Evolutionary conservation across 202 grass and related monocot species (phyloP), one percentile per base, ranked within the genome.

Genomic region (Digitaria exilis): DNA sequence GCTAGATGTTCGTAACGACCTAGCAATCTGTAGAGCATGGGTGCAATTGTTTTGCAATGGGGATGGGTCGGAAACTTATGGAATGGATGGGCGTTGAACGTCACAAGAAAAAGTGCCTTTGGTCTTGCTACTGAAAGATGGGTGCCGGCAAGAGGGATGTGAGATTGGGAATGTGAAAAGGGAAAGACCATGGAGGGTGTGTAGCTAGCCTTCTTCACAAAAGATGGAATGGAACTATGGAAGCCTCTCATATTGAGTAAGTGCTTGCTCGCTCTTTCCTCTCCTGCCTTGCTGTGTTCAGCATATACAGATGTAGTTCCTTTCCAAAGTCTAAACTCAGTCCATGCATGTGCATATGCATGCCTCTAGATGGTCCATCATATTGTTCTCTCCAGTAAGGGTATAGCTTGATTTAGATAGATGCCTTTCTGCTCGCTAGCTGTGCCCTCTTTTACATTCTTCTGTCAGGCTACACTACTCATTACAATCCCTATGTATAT

Each of bases 1-100:
- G 46, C 15, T 85, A 73, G 46, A 42, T 39, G 22, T 16, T 44
- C 49, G 55, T 60, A 78, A 78, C 88, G 30, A 73, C 70, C 70
- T 83, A 75, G 80, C 84, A 41, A 87, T 55, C 58, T 63, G 69
- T 87, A 80, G 74, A 63, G 67, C 71, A 55, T 50, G 64, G 78
- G 82, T 52, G 69, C 80, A 71, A 34, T 69, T 87, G 17, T 76
- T 73, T 87, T 82, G 83, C 88, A 60, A 70, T 67, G 41, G 67
- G n/a, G 21, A 79, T 62, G 83, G 65, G 76, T 59, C 39, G 43
- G 75, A 30, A 80, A 31, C 77, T 73, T 64, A 39, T 39, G 26
- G 88, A 82, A 82, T 76, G 65, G 74, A 83, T 83, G 84, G 79
- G 57, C 49, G 84, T 46, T 45, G 69, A 79, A 69, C 52, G n/a